Conservation (phyloP, 2,329 filamentous ascomycete genomes). For the Grosmannia huntii region DNA sequence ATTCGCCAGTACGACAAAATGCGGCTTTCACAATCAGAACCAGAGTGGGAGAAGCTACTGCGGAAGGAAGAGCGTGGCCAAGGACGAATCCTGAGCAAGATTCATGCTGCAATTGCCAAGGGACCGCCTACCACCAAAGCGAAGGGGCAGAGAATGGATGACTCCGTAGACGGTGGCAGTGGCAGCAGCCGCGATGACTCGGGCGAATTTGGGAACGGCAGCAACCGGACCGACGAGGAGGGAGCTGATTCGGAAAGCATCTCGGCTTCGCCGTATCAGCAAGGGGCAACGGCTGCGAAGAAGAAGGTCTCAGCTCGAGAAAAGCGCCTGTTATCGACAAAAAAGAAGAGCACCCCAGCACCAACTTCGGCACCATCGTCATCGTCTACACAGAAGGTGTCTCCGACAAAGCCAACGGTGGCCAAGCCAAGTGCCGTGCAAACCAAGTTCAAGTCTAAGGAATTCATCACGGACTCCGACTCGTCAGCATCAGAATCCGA, state of each 20-base stretch:
- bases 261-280: constrained; percentile 17
- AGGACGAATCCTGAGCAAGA: constrained; percentile 47
- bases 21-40: constrained; percentile 40
- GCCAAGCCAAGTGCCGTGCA: constrained; percentile 29
- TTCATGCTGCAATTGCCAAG: constrained; percentile 46
- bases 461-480: constrained; percentile 43
- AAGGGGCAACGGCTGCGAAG: constrained; percentile 19
- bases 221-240: constrained; percentile 17
- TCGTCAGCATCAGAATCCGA: constrained; percentile 34
- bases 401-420: constrained; percentile 20
- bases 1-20: constrained; percentile 47
- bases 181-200: constrained; percentile 30
- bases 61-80: constrained; percentile 44
- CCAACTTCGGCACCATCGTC: constrained; percentile 2
- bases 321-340: constrained; percentile 38
- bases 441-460: constrained; percentile 37
- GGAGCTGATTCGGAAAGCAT: constrained; percentile 5
- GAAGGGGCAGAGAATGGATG: constrained; percentile 37
- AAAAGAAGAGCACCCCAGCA: constrained; percentile 22
- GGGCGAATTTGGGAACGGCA: constrained; percentile 13
- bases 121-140: constrained; percentile 34
- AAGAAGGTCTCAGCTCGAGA: constrained; percentile 45
- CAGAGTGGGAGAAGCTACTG: constrained; percentile 49
- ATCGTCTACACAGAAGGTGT: neutral
- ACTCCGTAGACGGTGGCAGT: constrained; percentile 18